Evolutionary conservation across 2,329 filamentous ascomycete genomes (phyloP), one percentile per base, ranked within the genome.

Genomic region (Davidsoniella virescens): DNA sequence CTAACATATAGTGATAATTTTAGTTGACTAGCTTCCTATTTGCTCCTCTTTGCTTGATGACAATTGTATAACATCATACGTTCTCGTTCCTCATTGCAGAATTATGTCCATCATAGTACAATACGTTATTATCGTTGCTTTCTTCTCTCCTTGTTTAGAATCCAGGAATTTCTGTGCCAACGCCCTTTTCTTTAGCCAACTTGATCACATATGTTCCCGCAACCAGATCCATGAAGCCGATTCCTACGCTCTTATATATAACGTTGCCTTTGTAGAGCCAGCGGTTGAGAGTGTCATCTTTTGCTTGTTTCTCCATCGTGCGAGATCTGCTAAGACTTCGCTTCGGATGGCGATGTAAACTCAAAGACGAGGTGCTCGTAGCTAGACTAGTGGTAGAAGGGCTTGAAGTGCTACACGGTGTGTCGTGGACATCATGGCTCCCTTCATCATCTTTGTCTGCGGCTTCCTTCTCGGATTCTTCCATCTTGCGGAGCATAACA

Each of bases 211-310:
- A 71, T 56, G 69, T 68, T 12, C 78, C 79, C 1, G 81, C 72
- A 1, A 75, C 71, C 18, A 83, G 61, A 57, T 83, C 79, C 78
- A 82, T 82, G 47, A 82, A 60, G 0, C 78, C 79, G 44, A 82
- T 61, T 0, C 79, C 79, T 0, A 83, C 79, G 54, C 75, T 77
- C 67, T 82, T 83, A 60, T 82, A 83, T 6, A 83, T 71, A 17
- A 83, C 78, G 52, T 79, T 82, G 0, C 79, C 79, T 2, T 68
- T 67, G 51, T 71, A 66, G 50, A 82, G 60, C 78, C 78, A 81
- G 17, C 67, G 63, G 25, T 67, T 65, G 49, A 80, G 62, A 9
- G 70, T 65, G 48, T 75, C 67, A 47, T 75, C 70, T 52, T 66
- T 66, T 53, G 66, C 64, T 52, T 66, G 63, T 57, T 70, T 67